Evolutionary conservation across 176 grass and related monocot species (phyloP).

Genomic region (Hordeum marinum): DNA sequence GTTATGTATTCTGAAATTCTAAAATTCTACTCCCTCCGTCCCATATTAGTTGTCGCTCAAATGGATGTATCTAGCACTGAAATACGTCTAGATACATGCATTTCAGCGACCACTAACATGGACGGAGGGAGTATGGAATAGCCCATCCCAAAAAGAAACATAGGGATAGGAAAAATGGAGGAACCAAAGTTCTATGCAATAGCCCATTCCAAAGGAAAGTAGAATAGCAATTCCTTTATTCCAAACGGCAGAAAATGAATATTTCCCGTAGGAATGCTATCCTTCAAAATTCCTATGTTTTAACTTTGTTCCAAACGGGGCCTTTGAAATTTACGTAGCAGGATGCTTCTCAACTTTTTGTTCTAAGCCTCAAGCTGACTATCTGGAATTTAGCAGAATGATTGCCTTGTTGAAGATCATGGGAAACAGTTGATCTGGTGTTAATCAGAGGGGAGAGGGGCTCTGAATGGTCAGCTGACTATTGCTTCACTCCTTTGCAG

Average conservation of each 20-base stretch:
- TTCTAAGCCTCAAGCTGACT: background rate
- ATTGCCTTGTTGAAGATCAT: background rate
- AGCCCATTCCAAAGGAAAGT: background rate
- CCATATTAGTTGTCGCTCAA: too few species aligned
- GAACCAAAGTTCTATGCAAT: background rate
- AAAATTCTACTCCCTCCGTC: too few species aligned
- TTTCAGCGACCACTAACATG: too few species aligned
- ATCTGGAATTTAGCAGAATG: background rate
- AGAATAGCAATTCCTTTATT: background rate
- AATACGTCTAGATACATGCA: too few species aligned
- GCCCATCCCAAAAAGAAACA: too few species aligned
- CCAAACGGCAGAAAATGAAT: background rate
- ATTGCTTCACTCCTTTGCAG: background rate
- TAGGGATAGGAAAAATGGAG: background rate
- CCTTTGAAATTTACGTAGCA: background rate
- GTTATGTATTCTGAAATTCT: too few species aligned
- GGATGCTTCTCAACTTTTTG: background rate
- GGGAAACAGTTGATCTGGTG: background rate
- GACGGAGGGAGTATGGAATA: too few species aligned
- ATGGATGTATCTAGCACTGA: too few species aligned
- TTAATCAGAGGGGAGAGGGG: background rate
- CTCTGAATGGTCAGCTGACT: slow-evolving; percentile 10
- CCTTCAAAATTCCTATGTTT: background rate
- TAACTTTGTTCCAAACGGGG: background rate
- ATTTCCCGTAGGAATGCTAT: background rate